Evolutionary conservation across 2,329 filamentous ascomycete genomes (phyloP).

Genomic region (Ophiobolus disseminans): DNA sequence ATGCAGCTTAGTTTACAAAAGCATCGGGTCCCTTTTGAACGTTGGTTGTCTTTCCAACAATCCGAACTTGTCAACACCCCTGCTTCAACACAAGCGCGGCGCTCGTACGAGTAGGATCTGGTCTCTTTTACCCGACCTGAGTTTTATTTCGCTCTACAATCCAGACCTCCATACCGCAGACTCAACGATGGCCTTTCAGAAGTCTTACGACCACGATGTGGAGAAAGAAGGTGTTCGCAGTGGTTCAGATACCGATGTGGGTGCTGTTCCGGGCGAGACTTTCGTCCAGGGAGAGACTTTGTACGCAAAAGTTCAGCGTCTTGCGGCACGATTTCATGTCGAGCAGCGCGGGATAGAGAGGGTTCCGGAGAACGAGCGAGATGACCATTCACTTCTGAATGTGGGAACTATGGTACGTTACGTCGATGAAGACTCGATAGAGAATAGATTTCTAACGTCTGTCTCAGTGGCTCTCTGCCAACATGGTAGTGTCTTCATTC

Average conservation of each 20-base stretch:
- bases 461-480: constrained; percentile 74
- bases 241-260: constrained; percentile 40
- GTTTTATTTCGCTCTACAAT: not conserved
- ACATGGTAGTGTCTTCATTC: constrained; percentile 79
- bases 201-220: constrained; percentile 20
- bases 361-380: constrained; percentile 73
- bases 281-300: constrained; percentile 64
- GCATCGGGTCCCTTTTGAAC: not conserved
- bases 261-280: constrained; percentile 64
- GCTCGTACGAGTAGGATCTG: too few species aligned
- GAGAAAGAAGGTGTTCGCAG: constrained; percentile 33
- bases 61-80: too few species aligned
- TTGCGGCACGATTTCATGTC: constrained; percentile 70
- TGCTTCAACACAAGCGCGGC: too few species aligned
- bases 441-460: constrained; percentile 1
- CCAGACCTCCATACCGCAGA: not conserved
- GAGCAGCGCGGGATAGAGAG: constrained; percentile 80
- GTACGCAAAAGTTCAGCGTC: constrained; percentile 66
- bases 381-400: constrained; percentile 68
- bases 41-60: too few species aligned
- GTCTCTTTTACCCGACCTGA: not conserved
- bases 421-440: not conserved
- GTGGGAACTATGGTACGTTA: constrained; percentile 73
- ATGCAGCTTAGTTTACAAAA: not conserved
- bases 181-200: constrained; percentile 3